phyloP scores from a whole-genome alignment of 1,139 yeast species.

The Suhomyces yuchorum region DNA sequence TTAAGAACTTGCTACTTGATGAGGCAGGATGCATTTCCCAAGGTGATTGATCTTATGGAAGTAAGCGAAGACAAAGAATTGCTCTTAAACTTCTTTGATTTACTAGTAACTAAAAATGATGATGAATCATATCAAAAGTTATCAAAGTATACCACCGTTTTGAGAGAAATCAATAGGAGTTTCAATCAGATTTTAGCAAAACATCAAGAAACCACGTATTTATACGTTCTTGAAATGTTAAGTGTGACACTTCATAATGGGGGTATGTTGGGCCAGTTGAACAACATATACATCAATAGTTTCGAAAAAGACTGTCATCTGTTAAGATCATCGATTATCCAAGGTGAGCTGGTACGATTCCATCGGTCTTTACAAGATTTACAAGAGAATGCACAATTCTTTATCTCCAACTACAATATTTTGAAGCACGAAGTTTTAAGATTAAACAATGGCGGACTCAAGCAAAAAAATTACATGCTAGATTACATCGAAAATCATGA shows the following conservation, averaged over 20 bases:
- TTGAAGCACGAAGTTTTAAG: conserved; percentile 47
- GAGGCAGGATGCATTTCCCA: conserved; percentile 29
- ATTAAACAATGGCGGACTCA: conserved; percentile 27
- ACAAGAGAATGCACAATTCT: conserved; percentile 59
- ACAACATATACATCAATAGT: conserved; percentile 38
- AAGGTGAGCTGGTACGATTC: conserved; percentile 50
- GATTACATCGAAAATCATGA: conserved; percentile 71
- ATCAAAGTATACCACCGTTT: conserved; percentile 34
- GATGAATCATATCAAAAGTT: conserved; percentile 36
- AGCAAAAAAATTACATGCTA: conserved; percentile 42
- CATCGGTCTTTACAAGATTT: conserved; percentile 62
- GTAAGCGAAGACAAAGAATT: conserved; percentile 20
- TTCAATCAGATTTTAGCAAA: conserved; percentile 26
- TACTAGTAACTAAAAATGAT: conserved; percentile 38
- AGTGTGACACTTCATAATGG: conserved; percentile 40
- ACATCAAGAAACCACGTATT: conserved; percentile 24
- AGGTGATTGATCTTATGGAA: conserved; percentile 17
- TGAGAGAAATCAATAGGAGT: conserved; percentile 30
- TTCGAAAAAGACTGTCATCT: conserved; percentile 51
- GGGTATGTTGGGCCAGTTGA: conserved; percentile 40
- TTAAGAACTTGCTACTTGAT: conserved; percentile 40
- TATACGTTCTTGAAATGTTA: conserved; percentile 38
- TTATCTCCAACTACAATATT: conserved; percentile 47
- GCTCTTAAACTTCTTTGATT: conserved; percentile 35
- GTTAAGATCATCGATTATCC: conserved; percentile 46